A percentile compares a stretch with the other conserved stretches of the same genome.
These are phyloP conservation scores for Suillus brevipes DNA, from an alignment of 768 basidiomycete species.

Conservation along the genomic window DNA sequence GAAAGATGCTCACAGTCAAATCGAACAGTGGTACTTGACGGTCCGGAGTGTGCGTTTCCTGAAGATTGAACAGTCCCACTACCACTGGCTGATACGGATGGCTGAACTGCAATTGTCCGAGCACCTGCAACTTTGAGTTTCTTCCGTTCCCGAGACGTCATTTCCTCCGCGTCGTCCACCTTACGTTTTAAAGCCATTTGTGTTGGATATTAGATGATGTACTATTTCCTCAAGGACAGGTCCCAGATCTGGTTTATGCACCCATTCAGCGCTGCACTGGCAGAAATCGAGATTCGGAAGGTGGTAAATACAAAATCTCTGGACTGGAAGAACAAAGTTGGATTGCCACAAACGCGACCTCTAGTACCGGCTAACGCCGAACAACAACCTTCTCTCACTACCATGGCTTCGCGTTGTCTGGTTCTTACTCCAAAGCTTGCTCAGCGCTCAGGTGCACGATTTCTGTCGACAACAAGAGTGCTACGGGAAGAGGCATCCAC, in stretches of 20 bases:
- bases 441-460: slow-evolving; percentile 30
- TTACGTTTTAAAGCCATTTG: slow-evolving; percentile 45
- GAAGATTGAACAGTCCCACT: slow-evolving; percentile 12
- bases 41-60: slow-evolving; percentile 36
- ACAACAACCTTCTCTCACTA: slow-evolving; percentile 5
- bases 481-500: slow-evolving; percentile 43
- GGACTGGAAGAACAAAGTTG: not conserved
- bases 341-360: slow-evolving; percentile 7
- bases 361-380: slow-evolving; percentile 29
- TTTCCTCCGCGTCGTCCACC: slow-evolving; percentile 30
- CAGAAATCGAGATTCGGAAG: slow-evolving; percentile 16
- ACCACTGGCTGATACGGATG: slow-evolving; percentile 17
- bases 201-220: slow-evolving; percentile 25
- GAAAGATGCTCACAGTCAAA: slow-evolving; percentile 41
- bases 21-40: slow-evolving; percentile 39
- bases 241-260: slow-evolving; percentile 15
- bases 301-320: slow-evolving; percentile 7
- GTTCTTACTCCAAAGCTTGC: slow-evolving; percentile 17
- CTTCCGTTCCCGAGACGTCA: slow-evolving; percentile 57
- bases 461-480: slow-evolving; percentile 44
- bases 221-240: slow-evolving; percentile 25
- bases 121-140: slow-evolving; percentile 64
- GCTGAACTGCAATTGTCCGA: slow-evolving; percentile 68
- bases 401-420: slow-evolving; percentile 33
- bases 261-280: slow-evolving; percentile 19